Evolutionary conservation across 768 basidiomycete species (phyloP).

Genomic region (Kwoniella europaea): DNA sequence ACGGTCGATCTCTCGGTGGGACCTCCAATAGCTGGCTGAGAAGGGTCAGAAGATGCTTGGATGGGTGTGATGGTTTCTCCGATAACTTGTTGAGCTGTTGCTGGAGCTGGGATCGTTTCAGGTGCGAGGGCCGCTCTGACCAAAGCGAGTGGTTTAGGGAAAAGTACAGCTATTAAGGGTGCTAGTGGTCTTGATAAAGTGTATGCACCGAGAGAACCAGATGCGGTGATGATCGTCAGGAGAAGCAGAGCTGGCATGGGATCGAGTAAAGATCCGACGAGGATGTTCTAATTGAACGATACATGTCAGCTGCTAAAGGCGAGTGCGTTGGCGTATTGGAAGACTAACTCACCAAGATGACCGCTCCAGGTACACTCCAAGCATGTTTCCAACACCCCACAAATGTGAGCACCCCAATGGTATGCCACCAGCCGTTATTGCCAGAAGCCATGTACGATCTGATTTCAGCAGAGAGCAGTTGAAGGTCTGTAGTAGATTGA

Average conservation of each 20-base stretch:
- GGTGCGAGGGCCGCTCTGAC: constrained; percentile 77
- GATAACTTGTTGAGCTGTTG: not conserved
- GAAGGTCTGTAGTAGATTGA: constrained; percentile 53
- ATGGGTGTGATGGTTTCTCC: constrained; percentile 38
- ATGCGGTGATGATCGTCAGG: constrained; percentile 80
- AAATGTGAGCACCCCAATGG: constrained; percentile 78
- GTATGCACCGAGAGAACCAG: constrained; percentile 83
- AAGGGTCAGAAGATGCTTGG: constrained; percentile 30
- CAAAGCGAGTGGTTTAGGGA: constrained; percentile 82
- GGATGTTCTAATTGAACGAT: constrained; percentile 70
- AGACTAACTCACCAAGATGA: constrained; percentile 68
- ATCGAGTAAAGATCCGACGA: constrained; percentile 83
- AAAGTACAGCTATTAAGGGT: constrained; percentile 76
- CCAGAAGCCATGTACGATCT: constrained; percentile 52
- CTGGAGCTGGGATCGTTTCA: constrained; percentile 55
- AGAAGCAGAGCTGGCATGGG: constrained; percentile 79
- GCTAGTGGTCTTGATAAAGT: constrained; percentile 80
- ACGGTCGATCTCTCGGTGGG: constrained; percentile 47
- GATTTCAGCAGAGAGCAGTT: constrained; percentile 55
- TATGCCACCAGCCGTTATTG: constrained; percentile 64
- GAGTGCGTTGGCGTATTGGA: constrained; percentile 2
- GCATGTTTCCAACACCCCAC: constrained; percentile 94
- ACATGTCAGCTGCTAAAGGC: constrained; percentile 13
- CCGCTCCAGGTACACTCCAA: constrained; percentile 94
- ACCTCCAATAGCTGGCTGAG: constrained; percentile 28